Evolutionary conservation across 345 rosid genomes (phyloP).

Genomic region (Toxicodendron radicans): DNA sequence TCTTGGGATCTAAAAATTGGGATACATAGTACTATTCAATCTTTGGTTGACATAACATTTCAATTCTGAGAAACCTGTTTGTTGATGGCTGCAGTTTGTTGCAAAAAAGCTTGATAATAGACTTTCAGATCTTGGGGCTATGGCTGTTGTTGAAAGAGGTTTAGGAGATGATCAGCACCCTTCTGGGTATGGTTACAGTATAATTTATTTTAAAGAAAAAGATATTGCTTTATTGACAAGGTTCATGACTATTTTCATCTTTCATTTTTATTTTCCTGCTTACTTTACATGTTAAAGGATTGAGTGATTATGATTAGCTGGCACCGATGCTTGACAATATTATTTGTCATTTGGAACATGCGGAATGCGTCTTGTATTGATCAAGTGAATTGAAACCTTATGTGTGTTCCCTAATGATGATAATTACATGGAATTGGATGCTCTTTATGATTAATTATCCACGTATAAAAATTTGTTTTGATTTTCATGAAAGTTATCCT

Average conservation of each 20-base stretch:
- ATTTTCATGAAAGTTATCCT: no score
- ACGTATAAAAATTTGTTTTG: no score
- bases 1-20: no score
- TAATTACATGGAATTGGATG: no score
- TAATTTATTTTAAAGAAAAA: background rate
- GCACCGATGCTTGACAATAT: background rate
- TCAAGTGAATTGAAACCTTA: background rate
- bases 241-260: background rate
- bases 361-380: background rate
- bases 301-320: conserved; percentile 9
- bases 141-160: conserved; percentile 67
- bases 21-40: no score
- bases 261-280: background rate
- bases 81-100: conserved; percentile 69
- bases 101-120: conserved; percentile 96
- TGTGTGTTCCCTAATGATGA: no score
- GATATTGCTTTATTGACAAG: conserved; percentile 1
- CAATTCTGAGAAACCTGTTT: background rate
- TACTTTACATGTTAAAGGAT: background rate
- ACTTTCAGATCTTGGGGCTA: conserved; percentile 81
- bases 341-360: background rate
- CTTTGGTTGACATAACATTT: background rate
- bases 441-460: no score
- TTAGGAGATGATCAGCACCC: conserved; percentile 97
- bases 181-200: conserved; percentile 73